Evolutionary conservation across 257 asterid genomes (phyloP).

Genomic region (Phtheirospermum japonicum): DNA sequence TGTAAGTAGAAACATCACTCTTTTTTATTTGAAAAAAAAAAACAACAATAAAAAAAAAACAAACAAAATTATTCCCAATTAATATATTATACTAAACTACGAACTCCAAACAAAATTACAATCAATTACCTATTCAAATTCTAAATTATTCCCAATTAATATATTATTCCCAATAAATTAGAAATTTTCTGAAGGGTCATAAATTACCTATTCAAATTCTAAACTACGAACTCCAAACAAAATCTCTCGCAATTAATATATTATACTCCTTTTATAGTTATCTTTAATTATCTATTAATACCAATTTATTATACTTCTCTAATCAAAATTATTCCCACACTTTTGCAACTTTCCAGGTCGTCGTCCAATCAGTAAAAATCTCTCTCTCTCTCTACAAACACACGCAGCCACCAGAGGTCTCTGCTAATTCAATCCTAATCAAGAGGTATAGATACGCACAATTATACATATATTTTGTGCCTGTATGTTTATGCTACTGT

Average conservation of each 20-base stretch:
- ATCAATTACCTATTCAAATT: too few relatives aligned
- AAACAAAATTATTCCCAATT: too few relatives aligned
- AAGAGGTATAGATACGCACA: conserved; percentile 25
- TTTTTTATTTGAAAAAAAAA: too few relatives aligned
- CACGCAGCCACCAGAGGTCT: conserved; percentile 19
- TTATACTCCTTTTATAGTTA: background rate
- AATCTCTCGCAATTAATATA: background rate
- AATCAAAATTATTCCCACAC: conserved; percentile 20
- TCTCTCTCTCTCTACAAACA: conserved; percentile 15
- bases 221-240: background rate
- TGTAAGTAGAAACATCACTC: too few relatives aligned
- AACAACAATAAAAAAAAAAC: too few relatives aligned
- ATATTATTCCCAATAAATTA: too few relatives aligned
- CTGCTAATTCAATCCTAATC: conserved; percentile 24
- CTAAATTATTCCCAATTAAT: too few relatives aligned
- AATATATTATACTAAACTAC: too few relatives aligned
- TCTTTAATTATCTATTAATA: too few relatives aligned
- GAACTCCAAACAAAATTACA: too few relatives aligned
- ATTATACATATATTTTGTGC: background rate
- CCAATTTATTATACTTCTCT: background rate
- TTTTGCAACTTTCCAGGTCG: conserved; percentile 31
- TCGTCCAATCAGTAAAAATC: conserved; percentile 12
- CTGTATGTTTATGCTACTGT: background rate
- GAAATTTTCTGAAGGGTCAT: too few relatives aligned
- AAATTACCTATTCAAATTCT: background rate